Base-by-base conservation (phyloP, 2,329 filamentous ascomycete genomes). In the Bertia moriformis region DNA sequence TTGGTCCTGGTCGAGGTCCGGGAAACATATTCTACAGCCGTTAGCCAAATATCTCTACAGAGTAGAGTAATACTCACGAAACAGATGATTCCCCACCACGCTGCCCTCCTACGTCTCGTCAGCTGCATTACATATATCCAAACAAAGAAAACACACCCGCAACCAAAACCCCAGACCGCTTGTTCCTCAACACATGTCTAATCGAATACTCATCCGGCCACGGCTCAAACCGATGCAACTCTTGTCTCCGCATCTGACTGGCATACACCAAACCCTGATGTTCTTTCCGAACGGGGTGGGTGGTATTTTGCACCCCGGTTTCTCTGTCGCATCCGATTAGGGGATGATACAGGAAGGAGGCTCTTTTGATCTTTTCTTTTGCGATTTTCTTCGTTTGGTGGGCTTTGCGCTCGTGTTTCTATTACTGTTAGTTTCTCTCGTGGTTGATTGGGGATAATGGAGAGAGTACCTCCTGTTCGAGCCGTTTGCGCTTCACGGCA, bases 161-260 rank as follows among this genome's bases (percentile, higher is more conserved):
- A 45, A 61, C 48, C 37, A 61, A 41, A 36, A 50, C 49, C 27
- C 58, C 59, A 18, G 55, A 55, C 32, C 46, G 42, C 14, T 51
- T 52, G 40, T 59, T 54, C 12, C 57, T 51, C 36, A 53, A 38
- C 32, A 60, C 48, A 43, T 55, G 48, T 14, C 44, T 47, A 36
- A 60, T 51, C 1, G 47, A 47, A 38, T 50, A 53, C 3, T 49
- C 44, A 13, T 18, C n/a, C 18, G 36, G 32, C 19, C 41, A 42
- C 4, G 47, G 45, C 43, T 49, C 47, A 27, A 58, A 50, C 24
- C 51, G 46, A 41, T 56, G 50, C 3, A 61, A 42, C 24, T 48
- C 48, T 12, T 46, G 51, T 27, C 49, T 48, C 10, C 44, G 44
- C 15, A 60, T 39, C 20, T 60, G 52, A 37, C 50, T 56, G 12